Evolutionary conservation across 768 basidiomycete genomes (phyloP).

Genomic region (Xerocomellus intermedius): DNA sequence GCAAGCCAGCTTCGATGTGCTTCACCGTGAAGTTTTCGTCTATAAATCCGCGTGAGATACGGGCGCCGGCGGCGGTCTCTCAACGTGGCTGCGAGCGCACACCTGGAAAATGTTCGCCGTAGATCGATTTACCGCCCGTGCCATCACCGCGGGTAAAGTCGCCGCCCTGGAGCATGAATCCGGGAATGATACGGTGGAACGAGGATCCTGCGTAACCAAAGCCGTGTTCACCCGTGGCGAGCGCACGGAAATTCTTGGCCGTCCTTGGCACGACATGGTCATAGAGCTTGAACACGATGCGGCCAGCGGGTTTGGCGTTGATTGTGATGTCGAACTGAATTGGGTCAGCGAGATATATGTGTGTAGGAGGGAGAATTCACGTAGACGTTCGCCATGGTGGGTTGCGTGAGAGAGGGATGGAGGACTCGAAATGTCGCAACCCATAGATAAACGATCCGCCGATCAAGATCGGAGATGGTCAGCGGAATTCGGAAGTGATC

Average conservation of each 20-base stretch:
- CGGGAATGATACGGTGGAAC: conserved; percentile 85
- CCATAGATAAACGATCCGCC: background rate
- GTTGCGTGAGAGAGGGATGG: background rate
- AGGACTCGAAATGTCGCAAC: background rate
- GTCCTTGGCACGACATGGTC: conserved; percentile 78
- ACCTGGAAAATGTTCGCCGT: conserved; percentile 68
- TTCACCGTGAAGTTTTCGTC: conserved; percentile 85
- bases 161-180: conserved; percentile 90
- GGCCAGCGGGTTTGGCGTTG: conserved; percentile 40
- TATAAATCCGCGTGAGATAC: conserved; percentile 30
- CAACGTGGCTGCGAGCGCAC: conserved; percentile 29
- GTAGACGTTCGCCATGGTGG: conserved; percentile 25
- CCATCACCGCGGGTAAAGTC: conserved; percentile 76
- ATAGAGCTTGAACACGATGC: conserved; percentile 83
- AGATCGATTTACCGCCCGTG: conserved; percentile 81
- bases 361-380: background rate
- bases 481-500: background rate
- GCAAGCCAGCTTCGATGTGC: conserved; percentile 66
- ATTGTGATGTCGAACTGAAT: conserved; percentile 67
- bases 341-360: background rate
- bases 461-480: background rate
- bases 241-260: conserved; percentile 83
- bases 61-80: background rate
- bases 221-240: conserved; percentile 72
- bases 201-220: conserved; percentile 64